These are phyloP conservation scores for Amphicarpaea edgeworthii DNA, from an alignment of 306 rosid genomes.

Conservation along the genomic window DNA sequence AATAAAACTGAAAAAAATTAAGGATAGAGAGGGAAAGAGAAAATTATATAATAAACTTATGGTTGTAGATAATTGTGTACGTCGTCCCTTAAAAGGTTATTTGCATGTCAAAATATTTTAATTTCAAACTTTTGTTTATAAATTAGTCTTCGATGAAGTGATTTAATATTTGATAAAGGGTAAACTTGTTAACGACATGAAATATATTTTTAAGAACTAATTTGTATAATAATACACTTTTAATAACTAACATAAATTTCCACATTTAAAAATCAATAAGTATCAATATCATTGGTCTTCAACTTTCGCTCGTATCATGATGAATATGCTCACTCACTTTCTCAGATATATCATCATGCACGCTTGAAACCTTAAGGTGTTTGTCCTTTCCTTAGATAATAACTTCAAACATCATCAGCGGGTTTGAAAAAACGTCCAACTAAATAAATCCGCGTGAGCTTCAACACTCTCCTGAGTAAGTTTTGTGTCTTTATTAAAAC, in stretches of 20 bases:
- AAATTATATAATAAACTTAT: too few species aligned
- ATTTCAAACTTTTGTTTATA: not conserved
- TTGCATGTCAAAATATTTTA: not conserved
- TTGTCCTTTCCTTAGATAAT: conserved; percentile 26
- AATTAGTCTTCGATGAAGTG: not conserved
- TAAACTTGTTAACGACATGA: not conserved
- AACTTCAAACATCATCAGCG: too few species aligned
- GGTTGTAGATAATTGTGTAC: too few species aligned
- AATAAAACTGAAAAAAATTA: not conserved
- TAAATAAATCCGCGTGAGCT: too few species aligned
- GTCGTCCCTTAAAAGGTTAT: too few species aligned
- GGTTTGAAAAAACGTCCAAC: too few species aligned
- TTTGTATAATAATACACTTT: not conserved
- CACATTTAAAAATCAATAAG: not conserved
- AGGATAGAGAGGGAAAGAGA: not conserved
- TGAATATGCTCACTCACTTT: conserved; percentile 28
- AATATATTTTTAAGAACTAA: not conserved
- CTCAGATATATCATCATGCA: conserved; percentile 36
- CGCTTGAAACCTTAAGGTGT: conserved; percentile 4
- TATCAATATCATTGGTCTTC: not conserved
- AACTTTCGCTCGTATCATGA: conserved; percentile 26
- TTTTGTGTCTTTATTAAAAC: too few species aligned
- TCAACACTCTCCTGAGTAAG: too few species aligned
- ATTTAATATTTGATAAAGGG: conserved; percentile 3
- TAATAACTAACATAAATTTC: not conserved